Base-by-base conservation (phyloP, 1,139 yeast species). In the Pichia sp. region DNA sequence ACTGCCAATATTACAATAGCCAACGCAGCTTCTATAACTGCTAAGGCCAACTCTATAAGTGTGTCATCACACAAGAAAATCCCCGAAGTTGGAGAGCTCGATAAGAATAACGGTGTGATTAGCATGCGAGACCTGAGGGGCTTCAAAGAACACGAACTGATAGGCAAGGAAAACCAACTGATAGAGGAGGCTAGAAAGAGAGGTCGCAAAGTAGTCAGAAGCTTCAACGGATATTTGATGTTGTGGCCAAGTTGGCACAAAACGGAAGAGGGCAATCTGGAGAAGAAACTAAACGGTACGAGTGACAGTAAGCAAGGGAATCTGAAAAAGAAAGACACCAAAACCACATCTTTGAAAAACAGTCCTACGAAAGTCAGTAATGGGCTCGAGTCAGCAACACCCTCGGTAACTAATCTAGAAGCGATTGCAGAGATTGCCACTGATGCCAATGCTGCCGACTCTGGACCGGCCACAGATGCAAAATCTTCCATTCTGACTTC, bases 141-240 rank as follows among this genome's bases (percentile, higher is more conserved):
- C 5, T 55, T 30, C 32, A 55, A 50, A 26, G 54, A 57, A 10
- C 57, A 53, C 34, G 47, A 41, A 2, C 43, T 51, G 8, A 53
- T 51, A 34, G 46, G 45, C 1, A 23, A 45, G 38, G 50, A 55
- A 30, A 13, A 41, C n/a, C 31, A 49, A 40, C 13, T 58, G 15
- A 48, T 49, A 32, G 38, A 53, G 32, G 42, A 42, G 11, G 57
- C 54, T 5, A 19, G 19, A 23, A 16, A 3, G 8, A 50, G 43
- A 30, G 49, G 52, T 5, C 54, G 56, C 8, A 53, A 53, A 29
- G 32, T 51, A 7, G 50, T 58, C 4, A 48, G 60, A 30, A 48
- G 59, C 26, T 59, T 59, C 31, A 59, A 57, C 38, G 62, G 62
- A 2, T 59, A 49, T 34, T 49, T 54, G 15, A 55, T 55, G 54